Percentiles rank a stretch among this genome's conserved stretches.
Conservation (phyloP, 768 basidiomycete species). For the Pholiota conissans region DNA sequence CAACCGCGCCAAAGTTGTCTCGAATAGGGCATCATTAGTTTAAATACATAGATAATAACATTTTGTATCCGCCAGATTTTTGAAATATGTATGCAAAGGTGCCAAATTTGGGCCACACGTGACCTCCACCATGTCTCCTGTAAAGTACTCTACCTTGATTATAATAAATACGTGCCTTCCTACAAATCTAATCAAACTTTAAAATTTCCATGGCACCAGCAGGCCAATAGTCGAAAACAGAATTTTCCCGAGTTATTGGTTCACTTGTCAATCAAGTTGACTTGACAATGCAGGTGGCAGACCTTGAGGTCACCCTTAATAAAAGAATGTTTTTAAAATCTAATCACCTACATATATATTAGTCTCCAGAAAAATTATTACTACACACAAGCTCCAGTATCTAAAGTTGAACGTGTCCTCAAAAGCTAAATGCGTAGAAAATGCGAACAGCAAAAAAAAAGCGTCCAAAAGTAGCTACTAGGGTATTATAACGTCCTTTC, state of each 20-base stretch:
- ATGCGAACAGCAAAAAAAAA: constrained; percentile 6
- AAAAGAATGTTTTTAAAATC: not conserved
- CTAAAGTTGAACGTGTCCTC: constrained; percentile 5
- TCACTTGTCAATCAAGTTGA: not conserved
- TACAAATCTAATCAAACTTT: not conserved
- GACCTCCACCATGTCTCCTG: too few species aligned
- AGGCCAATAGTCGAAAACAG: not conserved
- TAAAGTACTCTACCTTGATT: too few species aligned
- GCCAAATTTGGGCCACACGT: too few species aligned
- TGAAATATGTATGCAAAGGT: too few species aligned
- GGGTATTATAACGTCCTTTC: not conserved
- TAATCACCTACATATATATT: constrained; percentile 5
- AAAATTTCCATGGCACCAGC: not conserved
- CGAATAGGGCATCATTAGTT: too few species aligned
- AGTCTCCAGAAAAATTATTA: constrained; percentile 18
- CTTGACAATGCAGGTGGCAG: not conserved
- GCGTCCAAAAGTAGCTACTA: constrained; percentile 4
- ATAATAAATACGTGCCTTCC: not conserved
- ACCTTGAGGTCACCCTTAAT: not conserved
- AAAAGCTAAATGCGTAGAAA: constrained; percentile 3
- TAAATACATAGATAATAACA: too few species aligned
- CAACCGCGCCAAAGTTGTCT: too few species aligned
- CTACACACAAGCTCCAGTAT: constrained; percentile 14
- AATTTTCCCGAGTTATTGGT: not conserved
- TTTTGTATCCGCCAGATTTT: too few species aligned